A percentile compares a stretch with the other conserved stretches of the same genome.
Conservation (phyloP, 371 early-diverging fungal genomes). For the Rhizomucor pusillus region DNA sequence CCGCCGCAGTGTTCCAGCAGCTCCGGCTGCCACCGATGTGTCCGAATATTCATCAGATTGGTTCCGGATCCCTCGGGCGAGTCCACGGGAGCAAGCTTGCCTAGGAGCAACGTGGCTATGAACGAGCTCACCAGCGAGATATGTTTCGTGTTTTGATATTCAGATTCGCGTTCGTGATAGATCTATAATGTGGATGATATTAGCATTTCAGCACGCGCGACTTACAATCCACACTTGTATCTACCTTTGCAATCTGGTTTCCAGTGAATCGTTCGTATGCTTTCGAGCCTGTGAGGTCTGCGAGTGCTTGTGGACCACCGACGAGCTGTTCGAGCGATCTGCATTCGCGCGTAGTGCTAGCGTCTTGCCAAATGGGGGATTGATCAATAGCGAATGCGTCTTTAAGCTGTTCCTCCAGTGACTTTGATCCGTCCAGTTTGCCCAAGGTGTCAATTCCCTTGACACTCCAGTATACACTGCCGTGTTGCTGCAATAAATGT, state of each 20-base stretch:
- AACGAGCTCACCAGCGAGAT: slow-evolving; percentile 79
- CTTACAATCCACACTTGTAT: background rate
- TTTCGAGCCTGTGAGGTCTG: slow-evolving; percentile 69
- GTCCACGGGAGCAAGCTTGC: slow-evolving; percentile 65
- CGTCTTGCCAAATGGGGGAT: slow-evolving; percentile 87
- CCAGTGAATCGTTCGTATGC: slow-evolving; percentile 84
- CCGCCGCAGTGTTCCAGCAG: slow-evolving; percentile 49
- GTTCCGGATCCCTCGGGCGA: slow-evolving; percentile 81
- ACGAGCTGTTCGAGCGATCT: slow-evolving; percentile 53
- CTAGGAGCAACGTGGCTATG: slow-evolving; percentile 64
- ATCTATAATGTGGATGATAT: slow-evolving; percentile 19
- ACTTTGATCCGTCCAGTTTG: slow-evolving; percentile 20
- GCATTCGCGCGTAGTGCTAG: slow-evolving; percentile 72
- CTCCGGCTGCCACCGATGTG: slow-evolving; percentile 52
- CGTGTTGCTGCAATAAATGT: slow-evolving; percentile 75
- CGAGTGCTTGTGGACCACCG: slow-evolving; percentile 61
- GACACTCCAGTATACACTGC: slow-evolving; percentile 75
- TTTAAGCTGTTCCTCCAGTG: slow-evolving; percentile 53
- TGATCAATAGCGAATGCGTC: slow-evolving; percentile 58
- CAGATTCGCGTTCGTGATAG: slow-evolving; percentile 21
- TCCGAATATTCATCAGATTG: slow-evolving; percentile 72
- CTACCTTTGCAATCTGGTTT: slow-evolving; percentile 71
- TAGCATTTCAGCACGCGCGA: background rate
- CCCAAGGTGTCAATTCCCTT: slow-evolving; percentile 40
- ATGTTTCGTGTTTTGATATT: slow-evolving; percentile 45